Percentiles rank a stretch among this genome's conserved stretches.
Conservation (phyloP, 169 alveolate species). For the Theileria annulata region DNA sequence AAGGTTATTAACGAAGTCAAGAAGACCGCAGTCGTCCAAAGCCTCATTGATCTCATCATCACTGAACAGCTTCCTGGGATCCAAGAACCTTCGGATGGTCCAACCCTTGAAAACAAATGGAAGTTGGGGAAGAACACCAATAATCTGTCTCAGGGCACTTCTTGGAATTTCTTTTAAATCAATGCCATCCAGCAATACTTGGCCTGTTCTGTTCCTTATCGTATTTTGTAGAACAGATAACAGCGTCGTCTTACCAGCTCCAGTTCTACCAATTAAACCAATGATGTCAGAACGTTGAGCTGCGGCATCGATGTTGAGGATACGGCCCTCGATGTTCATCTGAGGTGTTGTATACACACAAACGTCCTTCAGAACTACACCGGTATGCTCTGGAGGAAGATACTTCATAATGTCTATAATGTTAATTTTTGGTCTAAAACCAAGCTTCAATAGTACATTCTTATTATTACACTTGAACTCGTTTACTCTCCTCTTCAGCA, state of each 20-base stretch:
- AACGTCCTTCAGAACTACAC: slow-evolving; percentile 23
- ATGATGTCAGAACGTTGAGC: slow-evolving; percentile 37
- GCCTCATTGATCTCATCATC: slow-evolving; percentile 53
- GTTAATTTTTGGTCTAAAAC: slow-evolving; percentile 7
- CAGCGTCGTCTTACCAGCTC: slow-evolving; percentile 66
- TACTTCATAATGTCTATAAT: slow-evolving; percentile 1
- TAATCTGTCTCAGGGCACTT: slow-evolving; percentile 21
- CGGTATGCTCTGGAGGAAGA: slow-evolving; percentile 16
- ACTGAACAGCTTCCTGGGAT: slow-evolving; percentile 59
- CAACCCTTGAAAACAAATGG: slow-evolving; percentile 67
- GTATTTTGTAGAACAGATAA: slow-evolving; percentile 36
- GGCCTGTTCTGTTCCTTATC: slow-evolving; percentile 34
- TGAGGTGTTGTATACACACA: slow-evolving; percentile 22
- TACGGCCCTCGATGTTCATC: background rate
- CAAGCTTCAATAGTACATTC: background rate
- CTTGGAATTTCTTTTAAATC: slow-evolving; percentile 50
- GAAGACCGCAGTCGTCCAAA: slow-evolving; percentile 52
- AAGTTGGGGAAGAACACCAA: slow-evolving; percentile 64
- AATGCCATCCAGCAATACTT: slow-evolving; percentile 60
- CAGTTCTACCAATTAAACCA: slow-evolving; percentile 65
- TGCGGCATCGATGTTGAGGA: slow-evolving; percentile 13
- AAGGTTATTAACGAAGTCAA: slow-evolving; percentile 33
- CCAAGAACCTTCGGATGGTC: slow-evolving; percentile 66
- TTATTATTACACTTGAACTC: slow-evolving; percentile 11
- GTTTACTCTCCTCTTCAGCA: slow-evolving; percentile 9